Evolutionary conservation across 1,284 basidiomycete species (phyloP).

Genomic region (Malassezia japonica): DNA sequence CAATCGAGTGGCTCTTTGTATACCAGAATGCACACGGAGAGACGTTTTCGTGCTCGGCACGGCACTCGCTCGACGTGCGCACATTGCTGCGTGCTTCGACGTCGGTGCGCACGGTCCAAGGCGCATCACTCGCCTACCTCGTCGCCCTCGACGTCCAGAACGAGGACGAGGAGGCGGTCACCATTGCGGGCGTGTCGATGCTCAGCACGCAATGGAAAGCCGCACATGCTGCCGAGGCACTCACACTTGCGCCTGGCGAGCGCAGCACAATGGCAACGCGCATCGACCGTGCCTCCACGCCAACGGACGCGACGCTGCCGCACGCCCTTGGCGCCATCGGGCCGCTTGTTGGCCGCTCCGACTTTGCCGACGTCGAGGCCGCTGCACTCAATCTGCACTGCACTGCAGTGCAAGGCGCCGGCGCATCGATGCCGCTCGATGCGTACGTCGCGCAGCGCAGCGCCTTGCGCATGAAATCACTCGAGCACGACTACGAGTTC

Average conservation of each 20-base stretch:
- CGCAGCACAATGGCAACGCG: background rate
- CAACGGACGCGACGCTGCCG: background rate
- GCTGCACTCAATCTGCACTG: too few relatives aligned
- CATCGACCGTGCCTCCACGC: background rate
- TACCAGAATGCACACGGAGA: conserved; percentile 1
- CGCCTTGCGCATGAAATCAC: background rate
- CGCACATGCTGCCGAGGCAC: background rate
- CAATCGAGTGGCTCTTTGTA: conserved; percentile 2
- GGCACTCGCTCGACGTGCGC: background rate
- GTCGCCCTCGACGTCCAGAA: background rate
- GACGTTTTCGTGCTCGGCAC: background rate
- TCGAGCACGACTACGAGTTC: background rate
- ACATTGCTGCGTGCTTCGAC: background rate
- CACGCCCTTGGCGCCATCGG: background rate
- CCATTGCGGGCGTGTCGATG: background rate
- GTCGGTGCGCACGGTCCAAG: background rate
- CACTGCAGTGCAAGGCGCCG: background rate
- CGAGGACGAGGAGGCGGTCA: background rate
- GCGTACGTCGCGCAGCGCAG: background rate
- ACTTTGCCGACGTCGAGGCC: too few relatives aligned
- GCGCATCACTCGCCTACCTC: background rate
- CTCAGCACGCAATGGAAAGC: conserved; percentile 4
- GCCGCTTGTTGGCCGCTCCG: background rate
- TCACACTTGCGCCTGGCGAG: background rate
- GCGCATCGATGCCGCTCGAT: background rate